Base-by-base conservation (phyloP, 768 basidiomycete genomes). In the Suillus ampliporus region DNA sequence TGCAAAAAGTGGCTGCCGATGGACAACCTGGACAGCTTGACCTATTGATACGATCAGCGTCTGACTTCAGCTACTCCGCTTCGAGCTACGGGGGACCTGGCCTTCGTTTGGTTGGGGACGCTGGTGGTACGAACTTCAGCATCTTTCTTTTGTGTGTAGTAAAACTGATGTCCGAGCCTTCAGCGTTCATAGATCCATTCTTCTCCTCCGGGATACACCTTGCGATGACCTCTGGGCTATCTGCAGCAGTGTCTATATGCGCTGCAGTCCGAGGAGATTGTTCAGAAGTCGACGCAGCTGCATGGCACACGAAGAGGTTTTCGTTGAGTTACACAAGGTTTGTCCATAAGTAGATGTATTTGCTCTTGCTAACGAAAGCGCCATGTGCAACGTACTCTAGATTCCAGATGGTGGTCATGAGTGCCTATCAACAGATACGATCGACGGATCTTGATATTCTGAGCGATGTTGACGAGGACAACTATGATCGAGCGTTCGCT, bases 41-140 rank as follows among this genome's bases (percentile, higher is more conserved):
- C 21, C 46, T 52, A 15, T 17, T 65, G 23, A 80, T 89, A 60
- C 82, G 80, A 65, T 86, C 78, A 56, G 85, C 86, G 15, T 79
- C 80, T 75, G 86, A 89, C 72, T 89, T 84, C 62, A 88, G 86
- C 66, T 89, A 89, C 70, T 88, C 87, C 7, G 84, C 88, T 15
- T 74, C 80, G 35, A 76, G 73, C 0, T 89, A 89, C 65, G 84
- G 83, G 13, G 87, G 86, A 3, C 69, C 73, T 35, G 76, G 78
- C 13, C 89, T 82, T 68, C 80, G 88, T 52, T 86, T 90, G 56
- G 69, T 86, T n/a, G 88, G 88, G 8, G 88, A 90, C 69, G 88
- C 88, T 13, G 88, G 86, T 67, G 85, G 87, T 87, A 63, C 65
- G 77, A 69, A 26, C 11, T 31, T n/a, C 19, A 43, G 31, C 40